These are phyloP conservation scores for Thalassiosira hispida DNA, from an alignment of 352 stramenopile species.

Conservation along the genomic window DNA sequence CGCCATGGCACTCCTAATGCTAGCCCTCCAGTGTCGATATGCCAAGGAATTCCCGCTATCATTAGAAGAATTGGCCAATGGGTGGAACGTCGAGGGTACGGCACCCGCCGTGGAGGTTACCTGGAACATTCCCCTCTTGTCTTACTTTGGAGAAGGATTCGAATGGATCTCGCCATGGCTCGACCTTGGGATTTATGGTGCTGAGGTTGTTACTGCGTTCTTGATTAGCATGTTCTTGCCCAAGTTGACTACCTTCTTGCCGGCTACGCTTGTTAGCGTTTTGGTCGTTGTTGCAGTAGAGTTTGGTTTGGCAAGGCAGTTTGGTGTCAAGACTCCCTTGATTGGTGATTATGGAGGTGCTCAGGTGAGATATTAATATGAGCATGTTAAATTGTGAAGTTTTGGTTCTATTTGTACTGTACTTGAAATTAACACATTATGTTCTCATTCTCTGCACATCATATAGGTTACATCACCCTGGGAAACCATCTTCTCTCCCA, in stretches of 20 bases:
- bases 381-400: too few species aligned
- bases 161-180: conserved; percentile 33
- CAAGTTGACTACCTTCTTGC: conserved; percentile 58
- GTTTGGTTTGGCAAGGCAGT: too few species aligned
- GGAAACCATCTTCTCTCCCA: conserved; percentile 30
- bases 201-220: conserved; percentile 28
- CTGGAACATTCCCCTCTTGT: conserved; percentile 28
- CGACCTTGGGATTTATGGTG: conserved; percentile 19
- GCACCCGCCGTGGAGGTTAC: conserved; percentile 22
- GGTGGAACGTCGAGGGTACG: conserved; percentile 69
- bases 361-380: conserved; percentile 45
- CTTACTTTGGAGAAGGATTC: conserved; percentile 39
- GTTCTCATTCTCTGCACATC: not conserved
- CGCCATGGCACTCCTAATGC: conserved; percentile 89
- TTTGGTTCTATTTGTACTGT: conserved; percentile 1
- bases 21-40: conserved; percentile 65
- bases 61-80: conserved; percentile 72
- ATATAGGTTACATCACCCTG: conserved; percentile 32
- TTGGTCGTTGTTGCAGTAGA: conserved; percentile 76
- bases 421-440: not conserved
- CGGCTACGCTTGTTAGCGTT: conserved; percentile 66
- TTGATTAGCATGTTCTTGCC: conserved; percentile 49
- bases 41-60: conserved; percentile 68
- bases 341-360: too few species aligned
- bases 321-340: too few species aligned